phyloP scores from a whole-genome alignment of 2,329 filamentous ascomycete species.

The Zymoseptoria ardabiliae region DNA sequence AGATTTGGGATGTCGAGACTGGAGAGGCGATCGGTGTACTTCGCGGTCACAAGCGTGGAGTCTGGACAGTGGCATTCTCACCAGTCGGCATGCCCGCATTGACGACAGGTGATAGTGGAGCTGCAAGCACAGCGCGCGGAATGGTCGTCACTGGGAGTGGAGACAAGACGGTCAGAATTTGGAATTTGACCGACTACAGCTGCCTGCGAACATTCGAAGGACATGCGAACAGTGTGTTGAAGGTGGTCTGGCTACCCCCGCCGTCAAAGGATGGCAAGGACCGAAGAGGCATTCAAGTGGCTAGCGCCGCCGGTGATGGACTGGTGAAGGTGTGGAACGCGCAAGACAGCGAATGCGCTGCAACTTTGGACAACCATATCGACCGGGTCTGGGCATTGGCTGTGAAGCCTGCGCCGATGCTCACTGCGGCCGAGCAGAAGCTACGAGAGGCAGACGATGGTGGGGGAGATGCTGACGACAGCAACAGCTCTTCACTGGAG shows the following conservation, averaged over 20 bases:
- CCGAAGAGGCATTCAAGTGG: conserved; percentile 63
- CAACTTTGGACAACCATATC: conserved; percentile 92
- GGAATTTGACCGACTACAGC: conserved; percentile 86
- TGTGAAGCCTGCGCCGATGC: conserved; percentile 49
- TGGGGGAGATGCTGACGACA: conserved; percentile 10
- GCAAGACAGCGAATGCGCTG: conserved; percentile 72
- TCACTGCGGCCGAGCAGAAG: conserved; percentile 7
- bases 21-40: conserved; percentile 88
- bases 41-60: conserved; percentile 84
- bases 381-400: conserved; percentile 91
- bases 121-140: conserved; percentile 64
- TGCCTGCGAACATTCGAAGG: conserved; percentile 93
- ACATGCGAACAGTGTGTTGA: conserved; percentile 90
- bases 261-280: conserved; percentile 30
- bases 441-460: conserved; percentile 23
- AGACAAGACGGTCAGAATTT: conserved; percentile 92
- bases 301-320: conserved; percentile 85
- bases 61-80: conserved; percentile 91
- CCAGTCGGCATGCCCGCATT: conserved; percentile 68
- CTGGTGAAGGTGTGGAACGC: conserved; percentile 96
- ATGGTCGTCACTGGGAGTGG: conserved; percentile 84
- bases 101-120: conserved; percentile 57
- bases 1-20: conserved; percentile 88
- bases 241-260: conserved; percentile 76
- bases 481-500: conserved; percentile 44